Evolutionary conservation across 805 yeast genomes (phyloP), one percentile per base, ranked within the genome.

Genomic region (Candida boidinii): DNA sequence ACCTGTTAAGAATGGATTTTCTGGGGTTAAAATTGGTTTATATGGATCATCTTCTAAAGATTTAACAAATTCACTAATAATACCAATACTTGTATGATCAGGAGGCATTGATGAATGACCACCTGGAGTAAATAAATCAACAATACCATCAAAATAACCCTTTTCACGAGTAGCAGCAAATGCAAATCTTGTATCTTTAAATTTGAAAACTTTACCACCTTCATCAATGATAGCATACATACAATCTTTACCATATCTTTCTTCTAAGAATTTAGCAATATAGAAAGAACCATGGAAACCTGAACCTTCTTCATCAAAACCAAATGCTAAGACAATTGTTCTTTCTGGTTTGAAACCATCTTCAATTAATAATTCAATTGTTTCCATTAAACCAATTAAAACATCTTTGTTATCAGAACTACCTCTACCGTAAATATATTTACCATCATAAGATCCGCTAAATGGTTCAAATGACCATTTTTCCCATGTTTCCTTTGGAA

Each of bases 71-170:
- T 79, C 75, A 3, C 85, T 64, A 32, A 78, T 61, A 23, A 84
- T 68, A 10, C 92, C 95, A 55, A 85, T 81, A 2, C 81, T 68
- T 5, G 94, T 82, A 48, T 84, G 92, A 29, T 73, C 79, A 15
- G 72, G 76, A 12, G 79, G 79, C 18, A 68, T 51, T 2, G 78
- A 70, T 0, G 79, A 70, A 42, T 73, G 79, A 1, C 79, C 79
- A 29, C 79, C 80, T 4, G 68, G 70, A 10, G 76, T 67, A 22
- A 52, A 51, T 29, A 77, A 54, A 36, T 76, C 77, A 14, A 77
- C 56, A 16, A 23, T 47, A 24, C 75, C 53, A 41, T 55, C 63
- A 19, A 55, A 33, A 26, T 52, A 54, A 7, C 70, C 70, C 42
- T 64, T 65, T 29, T 68, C 68, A 20, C 70, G 70, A 11, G 70